Conservation (phyloP, 2,329 filamentous ascomycete genomes). For the Hyphodiscus sp. region DNA sequence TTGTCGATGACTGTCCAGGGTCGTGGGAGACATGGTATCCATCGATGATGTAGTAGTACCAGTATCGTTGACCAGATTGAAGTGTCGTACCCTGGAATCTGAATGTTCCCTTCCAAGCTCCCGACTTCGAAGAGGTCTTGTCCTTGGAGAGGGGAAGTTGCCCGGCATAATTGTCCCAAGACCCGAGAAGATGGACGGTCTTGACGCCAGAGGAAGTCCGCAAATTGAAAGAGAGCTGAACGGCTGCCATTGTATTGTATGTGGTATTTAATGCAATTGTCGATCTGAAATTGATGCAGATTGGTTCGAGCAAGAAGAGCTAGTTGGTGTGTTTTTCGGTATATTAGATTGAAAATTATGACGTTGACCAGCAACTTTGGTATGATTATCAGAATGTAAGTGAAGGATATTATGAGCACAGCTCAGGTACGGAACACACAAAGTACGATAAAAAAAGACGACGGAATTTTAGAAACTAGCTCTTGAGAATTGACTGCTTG, state of each 20-base stretch:
- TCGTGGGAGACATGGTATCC: slow-evolving; percentile 98
- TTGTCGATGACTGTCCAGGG: slow-evolving; percentile 79
- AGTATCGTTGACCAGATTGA: slow-evolving; percentile 87
- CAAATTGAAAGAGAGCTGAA: slow-evolving; percentile 93
- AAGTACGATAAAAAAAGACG: slow-evolving; percentile 45
- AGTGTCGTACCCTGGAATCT: slow-evolving; percentile 85
- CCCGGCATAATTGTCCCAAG: slow-evolving; percentile 94
- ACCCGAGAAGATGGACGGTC: slow-evolving; percentile 94
- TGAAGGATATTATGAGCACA: slow-evolving; percentile 43
- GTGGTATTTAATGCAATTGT: slow-evolving; percentile 33
- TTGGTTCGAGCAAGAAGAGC: slow-evolving; percentile 35
- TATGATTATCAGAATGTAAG: slow-evolving; percentile 29
- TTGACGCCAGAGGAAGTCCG: slow-evolving; percentile 95
- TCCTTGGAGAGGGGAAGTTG: slow-evolving; percentile 94
- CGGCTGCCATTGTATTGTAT: slow-evolving; percentile 80
- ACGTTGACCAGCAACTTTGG: slow-evolving; percentile 46
- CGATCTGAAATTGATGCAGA: slow-evolving; percentile 26
- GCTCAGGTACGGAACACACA: slow-evolving; percentile 42
- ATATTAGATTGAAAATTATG: slow-evolving; percentile 51
- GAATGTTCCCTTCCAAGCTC: slow-evolving; percentile 94
- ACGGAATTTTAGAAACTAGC: slow-evolving; percentile 39
- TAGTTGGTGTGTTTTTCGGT: slow-evolving; percentile 24
- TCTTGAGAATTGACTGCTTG: slow-evolving; percentile 55
- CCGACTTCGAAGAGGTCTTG: slow-evolving; percentile 72
- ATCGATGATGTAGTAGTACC: slow-evolving; percentile 99